Percentiles rank a stretch among this genome's conserved stretches.
phyloP scores from a whole-genome alignment of 2,329 filamentous ascomycete species.

The Paecilomyces variotii region DNA sequence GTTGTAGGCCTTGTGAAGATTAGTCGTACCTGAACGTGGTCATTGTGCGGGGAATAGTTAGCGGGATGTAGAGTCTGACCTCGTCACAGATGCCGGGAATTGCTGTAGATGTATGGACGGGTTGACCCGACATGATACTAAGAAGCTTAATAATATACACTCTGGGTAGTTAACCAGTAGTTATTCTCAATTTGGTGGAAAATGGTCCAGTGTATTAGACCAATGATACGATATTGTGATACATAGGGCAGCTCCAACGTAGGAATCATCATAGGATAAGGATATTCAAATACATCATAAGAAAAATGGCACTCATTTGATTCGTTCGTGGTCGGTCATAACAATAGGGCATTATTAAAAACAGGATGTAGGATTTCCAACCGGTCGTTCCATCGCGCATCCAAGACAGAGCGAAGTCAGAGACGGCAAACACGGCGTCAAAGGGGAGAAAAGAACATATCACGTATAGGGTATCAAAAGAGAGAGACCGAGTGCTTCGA shows the following conservation, averaged over 20 bases:
- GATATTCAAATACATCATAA: not conserved
- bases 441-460: not conserved
- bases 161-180: too few relatives aligned
- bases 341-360: not conserved
- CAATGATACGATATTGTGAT: not conserved
- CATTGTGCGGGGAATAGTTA: not conserved
- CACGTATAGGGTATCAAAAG: not conserved
- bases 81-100: too few relatives aligned
- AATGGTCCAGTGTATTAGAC: not conserved
- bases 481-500: not conserved
- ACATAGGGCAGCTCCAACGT: not conserved
- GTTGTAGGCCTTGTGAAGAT: not conserved
- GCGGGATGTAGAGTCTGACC: not conserved
- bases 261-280: not conserved
- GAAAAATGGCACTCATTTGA: not conserved
- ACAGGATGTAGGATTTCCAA: slow-evolving; percentile 6
- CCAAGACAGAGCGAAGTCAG: not conserved
- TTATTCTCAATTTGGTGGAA: too few relatives aligned
- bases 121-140: not conserved
- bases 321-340: not conserved
- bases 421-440: not conserved
- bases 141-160: not conserved
- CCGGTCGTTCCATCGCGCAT: not conserved
- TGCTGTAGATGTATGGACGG: too few relatives aligned
- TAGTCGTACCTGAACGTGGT: not conserved